Base-by-base conservation (phyloP, 176 grass and related monocot genomes). In the Avena eriantha region DNA sequence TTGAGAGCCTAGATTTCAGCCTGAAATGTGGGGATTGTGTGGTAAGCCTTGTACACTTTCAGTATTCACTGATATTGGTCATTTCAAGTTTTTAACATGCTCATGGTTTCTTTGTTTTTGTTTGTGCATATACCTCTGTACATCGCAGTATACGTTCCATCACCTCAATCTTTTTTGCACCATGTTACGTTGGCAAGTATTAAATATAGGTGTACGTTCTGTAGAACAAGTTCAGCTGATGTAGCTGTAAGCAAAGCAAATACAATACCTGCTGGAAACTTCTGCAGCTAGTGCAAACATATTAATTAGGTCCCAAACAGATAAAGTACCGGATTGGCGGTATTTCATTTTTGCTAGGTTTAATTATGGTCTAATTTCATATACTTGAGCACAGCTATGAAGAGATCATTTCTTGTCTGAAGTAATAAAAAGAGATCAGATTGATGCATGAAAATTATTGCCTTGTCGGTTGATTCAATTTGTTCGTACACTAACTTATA, bases 21-120 rank as follows among this genome's bases (percentile, higher is more conserved):
- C 76, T 98, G 58, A 91, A 84, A 88, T 81, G 54, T 80, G 93
- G 96, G 67, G 96, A 98, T 88, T 89, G 51, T 90, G 96, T 94
- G 93, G 96, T 98, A 98, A 82, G 78, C 64, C 77, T 39, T 79
- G 36, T 77, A 72, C 67, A 79, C 58, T 83, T 86, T 50, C 39
- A 61, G 45, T 41, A 60, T 90, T 76, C 15, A 41, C 53, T 78
- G 4, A 67, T 81, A 74, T 76, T 67, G 14, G 73, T 55, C 23
- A 51, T 67, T 86, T 90, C 35, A 81, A 78, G 43, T 76, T 69
- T 83, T 26, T 47, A 69, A 41, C 73, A 80, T 65, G 18, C 43
- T 80, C 18, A 67, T 79, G 16, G 72, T n/a, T 60, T 34, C 41
- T 81, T 77, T 73, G 55, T 63, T 85, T 71, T 53, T 70, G 7